Base-by-base conservation (phyloP, 495 filamentous ascomycete genomes). In the Haplographium delicatum region DNA sequence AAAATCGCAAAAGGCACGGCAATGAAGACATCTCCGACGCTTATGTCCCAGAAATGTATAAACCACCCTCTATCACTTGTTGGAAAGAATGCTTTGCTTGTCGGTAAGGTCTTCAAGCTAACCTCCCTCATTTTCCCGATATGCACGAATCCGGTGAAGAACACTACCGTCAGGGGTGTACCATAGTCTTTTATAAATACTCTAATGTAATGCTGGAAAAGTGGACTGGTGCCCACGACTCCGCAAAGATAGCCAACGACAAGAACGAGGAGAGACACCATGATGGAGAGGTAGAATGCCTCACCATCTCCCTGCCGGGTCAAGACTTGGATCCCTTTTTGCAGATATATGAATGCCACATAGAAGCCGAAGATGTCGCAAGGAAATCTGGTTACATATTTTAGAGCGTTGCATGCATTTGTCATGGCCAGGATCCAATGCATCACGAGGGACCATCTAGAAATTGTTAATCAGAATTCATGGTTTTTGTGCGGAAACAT, bases 311-410 rank as follows among this genome's bases (percentile, higher is more conserved):
- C 72, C 72, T 75, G 80, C 2, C 81, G 73, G 49, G 82, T 81
- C 1, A 93, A 70, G 24, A 91, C 84, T 60, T 91, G 86, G 48
- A 91, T 80, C 5, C 87, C 87, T 62, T 90, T 91, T 53, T 91
- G 85, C 11, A 93, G 72, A 60, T 93, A 93, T 62, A 91, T 88
- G 62, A 84, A 86, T 40, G 86, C 87, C 35, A 93, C 88, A 62
- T 93, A 93, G 63, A 91, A 90, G 4, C 87, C 88, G 59, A 93
- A 91, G 56, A 87, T 89, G 60, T 93, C 88, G 61, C 88, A 90
- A 33, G 85, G 85, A 61, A 93, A 93, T 8, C 85, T 76, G 8
- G 88, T 91, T 19, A 93, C 88, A 62, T 87, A 91, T 57, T 76
- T 82, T 2, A 93, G 68, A 44, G 73, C 86, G 64, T 93, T 89